Percentiles rank a stretch among this genome's conserved stretches.
Evolutionary conservation across 2,329 filamentous ascomycete species (phyloP).

Genomic region (Amauroascus niger): DNA sequence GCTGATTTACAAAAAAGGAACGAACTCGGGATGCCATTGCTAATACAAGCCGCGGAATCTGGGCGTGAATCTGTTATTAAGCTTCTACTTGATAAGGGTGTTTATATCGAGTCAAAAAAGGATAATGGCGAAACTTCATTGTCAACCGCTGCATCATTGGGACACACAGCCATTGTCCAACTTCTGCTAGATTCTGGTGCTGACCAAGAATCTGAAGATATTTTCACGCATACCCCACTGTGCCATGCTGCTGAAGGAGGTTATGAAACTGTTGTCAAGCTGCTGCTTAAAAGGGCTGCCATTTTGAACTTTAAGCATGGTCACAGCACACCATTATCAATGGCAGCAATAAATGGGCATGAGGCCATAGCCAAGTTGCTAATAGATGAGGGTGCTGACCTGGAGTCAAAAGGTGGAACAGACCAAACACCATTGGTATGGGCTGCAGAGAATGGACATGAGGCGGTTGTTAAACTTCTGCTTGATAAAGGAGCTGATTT

Average conservation of each 20-base stretch:
- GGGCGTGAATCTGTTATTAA: background rate
- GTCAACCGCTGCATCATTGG: background rate
- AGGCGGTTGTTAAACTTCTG: background rate
- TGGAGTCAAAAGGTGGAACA: background rate
- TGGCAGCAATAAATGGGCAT: too few relatives aligned
- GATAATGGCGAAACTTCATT: background rate
- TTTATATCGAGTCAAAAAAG: background rate
- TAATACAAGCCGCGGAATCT: background rate
- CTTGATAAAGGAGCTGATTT: background rate
- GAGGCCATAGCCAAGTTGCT: too few relatives aligned
- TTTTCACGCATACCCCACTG: background rate
- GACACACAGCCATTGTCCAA: background rate
- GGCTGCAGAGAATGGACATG: background rate
- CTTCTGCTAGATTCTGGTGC: background rate
- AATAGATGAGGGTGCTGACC: too few relatives aligned
- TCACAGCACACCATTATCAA: background rate
- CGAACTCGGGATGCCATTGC: too few relatives aligned
- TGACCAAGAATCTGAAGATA: background rate
- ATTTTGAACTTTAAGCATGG: background rate
- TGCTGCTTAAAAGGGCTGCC: conserved; percentile 6
- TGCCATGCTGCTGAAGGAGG: background rate
- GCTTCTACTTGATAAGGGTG: background rate
- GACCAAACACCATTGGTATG: background rate
- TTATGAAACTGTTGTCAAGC: background rate
- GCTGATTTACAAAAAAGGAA: too few relatives aligned